Percentiles rank a stretch among this genome's conserved stretches.
phyloP scores from a whole-genome alignment of 2,329 filamentous ascomycete species.

The Sclerotinia trifoliorum region DNA sequence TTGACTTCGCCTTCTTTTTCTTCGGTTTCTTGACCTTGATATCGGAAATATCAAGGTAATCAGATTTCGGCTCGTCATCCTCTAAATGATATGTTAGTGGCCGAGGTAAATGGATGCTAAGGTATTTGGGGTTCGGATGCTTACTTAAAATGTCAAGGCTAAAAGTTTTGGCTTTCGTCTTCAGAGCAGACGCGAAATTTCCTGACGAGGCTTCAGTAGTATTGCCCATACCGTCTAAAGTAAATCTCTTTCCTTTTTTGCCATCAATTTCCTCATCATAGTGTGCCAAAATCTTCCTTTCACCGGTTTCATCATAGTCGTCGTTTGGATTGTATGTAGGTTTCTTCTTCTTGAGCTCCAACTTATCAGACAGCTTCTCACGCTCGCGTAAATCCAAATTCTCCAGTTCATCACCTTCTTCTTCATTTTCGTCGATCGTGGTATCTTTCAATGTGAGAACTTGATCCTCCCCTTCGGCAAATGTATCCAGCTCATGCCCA shows the following conservation, averaged over 20 bases:
- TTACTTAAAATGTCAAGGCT: constrained; percentile 70
- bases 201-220: constrained; percentile 58
- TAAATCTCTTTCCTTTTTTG: constrained; percentile 86
- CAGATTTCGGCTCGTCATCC: constrained; percentile 69
- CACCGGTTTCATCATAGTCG: constrained; percentile 61
- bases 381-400: constrained; percentile 69
- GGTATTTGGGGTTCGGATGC: constrained; percentile 28
- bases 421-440: constrained; percentile 78
- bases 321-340: constrained; percentile 84
- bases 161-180: constrained; percentile 66
- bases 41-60: constrained; percentile 83
- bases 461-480: constrained; percentile 81
- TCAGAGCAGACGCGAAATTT: constrained; percentile 51
- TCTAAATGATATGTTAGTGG: constrained; percentile 42
- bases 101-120: constrained; percentile 24
- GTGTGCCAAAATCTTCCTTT: constrained; percentile 73
- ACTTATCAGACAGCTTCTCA: constrained; percentile 70
- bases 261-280: constrained; percentile 95
- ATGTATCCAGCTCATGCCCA: constrained; percentile 78
- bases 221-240: constrained; percentile 74
- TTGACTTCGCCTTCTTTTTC: constrained; percentile 81
- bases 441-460: constrained; percentile 93
- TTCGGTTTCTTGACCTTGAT: constrained; percentile 95
- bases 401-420: constrained; percentile 87
- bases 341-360: constrained; percentile 87